Evolutionary conservation across 345 rosid genomes (phyloP), one percentile per base, ranked within the genome.

Genomic region (Passiflora organensis): DNA sequence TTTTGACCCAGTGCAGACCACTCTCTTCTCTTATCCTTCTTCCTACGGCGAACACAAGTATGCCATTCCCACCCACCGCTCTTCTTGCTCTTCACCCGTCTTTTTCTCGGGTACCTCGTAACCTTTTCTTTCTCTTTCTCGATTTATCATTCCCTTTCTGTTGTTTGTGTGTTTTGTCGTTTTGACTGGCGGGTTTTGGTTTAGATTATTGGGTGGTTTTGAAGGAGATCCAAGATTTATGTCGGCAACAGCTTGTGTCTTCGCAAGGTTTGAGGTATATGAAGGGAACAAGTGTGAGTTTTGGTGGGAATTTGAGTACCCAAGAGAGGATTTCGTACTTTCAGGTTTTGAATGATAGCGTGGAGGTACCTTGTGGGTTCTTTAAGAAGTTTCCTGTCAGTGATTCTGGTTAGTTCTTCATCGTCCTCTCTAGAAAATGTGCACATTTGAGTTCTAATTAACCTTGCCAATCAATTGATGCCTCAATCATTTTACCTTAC

Each of bases 31-130:
- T 2, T 91, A 82, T 59, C 95, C 95, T 60, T 44, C 76, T 39
- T 78, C 90, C 58, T 91, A 91, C 32, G 93, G 95, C 58, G 77
- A 79, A 46, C 95, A 88, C 82, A 91, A 91, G 69, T 81, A 91
- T 44, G 89, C 87, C 67, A 65, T 86, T 69, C 75, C 87, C 38
- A 78, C 96, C 13, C 77, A 77, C 43, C 83, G 84, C 70, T 56
- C 81, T 37, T 57, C 80, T 34, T 91, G 96, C 66, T 81, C 88
- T 48, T 79, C 82, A 65, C 84, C 93, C 51, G 64, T 86, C 48
- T 74, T 42, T 43, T 86, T 88, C 84, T 74, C 86, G 12, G 96
- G 96, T 87, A 47, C 3, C 0, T 47, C 18, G 24, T 20, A 34
- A 22, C 6, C 21, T 14, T 4, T 2, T n/a, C n/a, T n/a, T 12